Base-by-base conservation (phyloP, 176 grass and related monocot genomes). In the Oryza meyeriana region DNA sequence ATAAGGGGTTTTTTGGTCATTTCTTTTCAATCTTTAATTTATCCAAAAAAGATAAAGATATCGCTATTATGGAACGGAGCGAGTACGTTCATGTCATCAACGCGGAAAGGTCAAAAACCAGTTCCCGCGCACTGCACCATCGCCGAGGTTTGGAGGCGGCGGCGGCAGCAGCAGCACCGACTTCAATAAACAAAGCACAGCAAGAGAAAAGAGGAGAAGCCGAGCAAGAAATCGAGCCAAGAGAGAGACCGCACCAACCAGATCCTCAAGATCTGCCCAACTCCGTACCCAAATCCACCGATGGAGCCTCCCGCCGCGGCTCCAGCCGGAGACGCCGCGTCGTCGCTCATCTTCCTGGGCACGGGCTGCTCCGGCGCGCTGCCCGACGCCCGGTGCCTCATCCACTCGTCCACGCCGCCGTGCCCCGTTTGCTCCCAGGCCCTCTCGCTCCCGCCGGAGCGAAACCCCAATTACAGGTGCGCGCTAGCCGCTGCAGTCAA, bases 291-390 rank as follows among this genome's bases (percentile, higher is more conserved):
- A 40, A 38, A 14, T 38, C 26, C 64, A 17, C 18, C 65, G 5
- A 88, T 83, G 86, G 66, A 66, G 81, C 28, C 58, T 41, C 28
- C 33, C 10, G 61, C 68, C 58, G n/a, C 41, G 40, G 2, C 81
- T 13, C 59, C 36, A 20, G 1, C 50, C 28, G 26, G 4, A 35
- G 52, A 45, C 30, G 26, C 39, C 14, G 6, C 77, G 67, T 94
- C 95, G 30, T 90, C 92, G 35, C 75, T 98, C 48, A 91, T 98
- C 79, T 98, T 98, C 83, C 90, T 98, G n/a, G 94, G 92, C n/a
- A 92, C 94, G 8, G 94, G 89, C 25, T 97, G 92, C 83, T 97
- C 92, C 64, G 88, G 67, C 77, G 75, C 86, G 38, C 84, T 98
- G 67, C 95, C 95, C 18, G 72, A 94, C 70, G 77, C 83, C 9